Conservation (phyloP, 2,329 filamentous ascomycete species). For the Diaporthe eres region DNA sequence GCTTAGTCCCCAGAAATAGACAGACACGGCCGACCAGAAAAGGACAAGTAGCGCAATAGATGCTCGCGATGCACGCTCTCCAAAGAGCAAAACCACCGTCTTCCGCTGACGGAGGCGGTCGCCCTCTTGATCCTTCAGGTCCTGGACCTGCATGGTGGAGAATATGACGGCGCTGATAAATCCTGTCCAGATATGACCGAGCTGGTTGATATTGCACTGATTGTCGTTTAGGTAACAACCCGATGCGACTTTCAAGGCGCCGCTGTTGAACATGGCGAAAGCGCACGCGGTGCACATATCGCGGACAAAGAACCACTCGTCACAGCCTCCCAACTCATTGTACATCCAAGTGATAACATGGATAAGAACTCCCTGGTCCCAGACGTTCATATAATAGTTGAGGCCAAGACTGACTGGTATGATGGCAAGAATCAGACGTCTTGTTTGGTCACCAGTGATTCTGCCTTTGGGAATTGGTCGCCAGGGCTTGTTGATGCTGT, state of each 20-base stretch:
- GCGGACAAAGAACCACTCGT: neutral
- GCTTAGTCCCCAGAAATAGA: no score
- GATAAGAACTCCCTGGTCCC: slow-evolving; percentile 41
- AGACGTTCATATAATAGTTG: neutral
- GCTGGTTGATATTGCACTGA: neutral
- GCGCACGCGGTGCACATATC: no score
- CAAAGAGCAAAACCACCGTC: slow-evolving; percentile 24
- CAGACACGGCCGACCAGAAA: no score
- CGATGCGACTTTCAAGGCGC: neutral
- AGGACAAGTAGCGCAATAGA: neutral
- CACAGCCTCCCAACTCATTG: slow-evolving; percentile 51
- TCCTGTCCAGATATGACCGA: slow-evolving; percentile 34
- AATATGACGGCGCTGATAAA: slow-evolving; percentile 42
- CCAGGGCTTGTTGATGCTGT: slow-evolving; percentile 40
- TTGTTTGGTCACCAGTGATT: slow-evolving; percentile 47
- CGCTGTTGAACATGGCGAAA: neutral
- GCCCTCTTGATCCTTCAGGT: slow-evolving; percentile 45
- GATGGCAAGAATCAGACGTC: slow-evolving; percentile 9
- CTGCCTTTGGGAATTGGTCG: slow-evolving; percentile 44
- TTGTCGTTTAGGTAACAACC: neutral
- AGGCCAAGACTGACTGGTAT: no score
- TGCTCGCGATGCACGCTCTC: neutral
- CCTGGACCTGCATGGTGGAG: slow-evolving; percentile 45
- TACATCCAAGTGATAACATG: slow-evolving; percentile 55
- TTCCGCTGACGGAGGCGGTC: slow-evolving; percentile 39